Evolutionary conservation across 805 yeast genomes (phyloP), one percentile per base, ranked within the genome.

Genomic region (Vanderwaltozyma yarrowii): DNA sequence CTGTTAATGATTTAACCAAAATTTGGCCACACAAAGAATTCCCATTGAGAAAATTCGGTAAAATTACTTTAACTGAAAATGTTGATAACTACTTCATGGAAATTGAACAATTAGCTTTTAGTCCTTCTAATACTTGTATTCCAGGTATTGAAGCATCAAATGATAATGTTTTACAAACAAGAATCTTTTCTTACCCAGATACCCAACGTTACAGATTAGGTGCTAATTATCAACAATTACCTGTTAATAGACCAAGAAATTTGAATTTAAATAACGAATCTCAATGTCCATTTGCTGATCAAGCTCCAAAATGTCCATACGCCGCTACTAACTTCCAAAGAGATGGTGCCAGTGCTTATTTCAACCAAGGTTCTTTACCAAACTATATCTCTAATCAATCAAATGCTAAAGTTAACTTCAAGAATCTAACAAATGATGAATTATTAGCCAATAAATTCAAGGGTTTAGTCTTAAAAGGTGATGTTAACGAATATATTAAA

Each of bases 1-100:
- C 88, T 8, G 84, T 86, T 37, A 84, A 81, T 57, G 95, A 85
- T 63, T 71, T 85, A 60, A 85, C 95, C 47, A 86, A 85, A 67
- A 78, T 81, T 39, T 84, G 95, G 95, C 85, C 94, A 21, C 89
- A 85, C 60, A 67, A 66, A 51, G 78, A 84, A 39, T 85, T 73
- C 70, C 95, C 95, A 58, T 62, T 85, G 66, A 74, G 94, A 62
- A 77, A 75, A 61, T 79, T 85, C 60, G 95, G 80, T 46, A 66
- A 67, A 52, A 58, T 76, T 42, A 67, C 67, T 10, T 62, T 76
- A 45, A 69, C 76, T 60, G 65, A 67, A 53, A 74, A 75, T 60
- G 76, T 76, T 30, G 60, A 63, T 39, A 76, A 76, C 61, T 76
- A 70, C 57, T 70, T 69, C 51, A 54, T 46, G 18, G 62, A 58